Percentiles rank a stretch among this genome's conserved stretches.
Conservation (phyloP, 2,329 filamentous ascomycete genomes). For the Diaporthe sp. region DNA sequence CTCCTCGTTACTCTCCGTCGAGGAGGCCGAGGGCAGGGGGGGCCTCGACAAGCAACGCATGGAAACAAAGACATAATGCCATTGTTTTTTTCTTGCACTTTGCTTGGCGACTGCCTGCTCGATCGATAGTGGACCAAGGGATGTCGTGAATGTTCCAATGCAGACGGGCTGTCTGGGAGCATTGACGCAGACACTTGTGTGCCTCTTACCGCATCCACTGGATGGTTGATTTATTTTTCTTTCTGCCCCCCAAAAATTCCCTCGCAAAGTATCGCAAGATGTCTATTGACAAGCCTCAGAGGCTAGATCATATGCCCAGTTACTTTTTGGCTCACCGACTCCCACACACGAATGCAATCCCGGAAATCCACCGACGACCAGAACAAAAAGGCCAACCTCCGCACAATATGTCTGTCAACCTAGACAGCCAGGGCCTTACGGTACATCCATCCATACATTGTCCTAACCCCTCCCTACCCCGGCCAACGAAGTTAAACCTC, state of each 20-base stretch:
- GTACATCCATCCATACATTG: background rate
- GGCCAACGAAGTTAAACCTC: background rate
- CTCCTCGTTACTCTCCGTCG: background rate
- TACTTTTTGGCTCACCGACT: constrained; percentile 3
- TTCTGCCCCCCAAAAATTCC: background rate
- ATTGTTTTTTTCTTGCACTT: background rate
- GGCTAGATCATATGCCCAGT: background rate
- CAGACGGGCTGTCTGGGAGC: background rate
- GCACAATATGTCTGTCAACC: background rate
- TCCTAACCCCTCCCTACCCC: background rate
- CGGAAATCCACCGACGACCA: background rate
- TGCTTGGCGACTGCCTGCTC: background rate
- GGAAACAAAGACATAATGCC: background rate
- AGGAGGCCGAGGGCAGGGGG: background rate
- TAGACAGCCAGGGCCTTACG: background rate
- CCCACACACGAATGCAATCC: background rate
- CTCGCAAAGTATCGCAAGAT: background rate
- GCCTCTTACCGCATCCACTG: too few relatives aligned
- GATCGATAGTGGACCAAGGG: too few relatives aligned
- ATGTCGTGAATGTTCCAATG: background rate
- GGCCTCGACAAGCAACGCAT: constrained; percentile 17
- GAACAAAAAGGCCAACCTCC: background rate
- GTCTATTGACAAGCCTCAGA: background rate
- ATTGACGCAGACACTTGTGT: background rate
- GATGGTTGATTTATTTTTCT: background rate